Evolutionary conservation across 805 yeast genomes (phyloP).

Genomic region (Ogataea wickerhamii): DNA sequence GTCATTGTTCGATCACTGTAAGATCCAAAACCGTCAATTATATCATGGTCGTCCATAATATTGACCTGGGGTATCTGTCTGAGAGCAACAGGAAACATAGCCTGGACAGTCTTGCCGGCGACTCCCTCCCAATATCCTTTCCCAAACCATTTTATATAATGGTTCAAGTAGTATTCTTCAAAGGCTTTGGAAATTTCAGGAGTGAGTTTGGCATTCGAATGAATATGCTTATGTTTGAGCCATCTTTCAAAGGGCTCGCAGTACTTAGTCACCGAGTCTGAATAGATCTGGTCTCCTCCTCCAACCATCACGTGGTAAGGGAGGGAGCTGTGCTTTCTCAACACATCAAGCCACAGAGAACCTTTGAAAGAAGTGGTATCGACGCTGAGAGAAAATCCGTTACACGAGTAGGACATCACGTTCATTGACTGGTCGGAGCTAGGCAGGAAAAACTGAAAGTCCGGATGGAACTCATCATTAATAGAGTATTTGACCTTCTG

Average conservation of each 20-base stretch:
- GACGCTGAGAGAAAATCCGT: conserved; percentile 78
- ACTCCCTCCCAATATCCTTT: conserved; percentile 79
- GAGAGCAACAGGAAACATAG: conserved; percentile 67
- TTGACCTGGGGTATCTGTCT: conserved; percentile 83
- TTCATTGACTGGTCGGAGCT: conserved; percentile 66
- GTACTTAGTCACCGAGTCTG: conserved; percentile 70
- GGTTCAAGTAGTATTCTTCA: conserved; percentile 62
- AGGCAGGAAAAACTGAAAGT: conserved; percentile 70
- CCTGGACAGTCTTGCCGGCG: conserved; percentile 61
- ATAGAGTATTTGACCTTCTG: conserved; percentile 63
- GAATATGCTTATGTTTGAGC: conserved; percentile 52
- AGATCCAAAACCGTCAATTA: conserved; percentile 94
- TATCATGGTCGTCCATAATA: conserved; percentile 92
- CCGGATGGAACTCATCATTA: conserved; percentile 37
- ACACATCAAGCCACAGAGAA: conserved; percentile 82
- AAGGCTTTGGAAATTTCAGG: conserved; percentile 52
- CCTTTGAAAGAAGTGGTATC: conserved; percentile 67
- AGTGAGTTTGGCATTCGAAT: conserved; percentile 39
- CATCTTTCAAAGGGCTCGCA: conserved; percentile 57
- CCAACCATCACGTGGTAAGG: conserved; percentile 93
- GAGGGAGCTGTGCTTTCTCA: conserved; percentile 55
- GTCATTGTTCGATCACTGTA: conserved; percentile 74
- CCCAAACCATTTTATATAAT: conserved; percentile 87
- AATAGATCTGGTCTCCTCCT: conserved; percentile 95
- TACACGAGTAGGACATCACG: conserved; percentile 79